Evolutionary conservation across 2,329 filamentous ascomycete genomes (phyloP).

Genomic region (Phialemoniopsis sp.): DNA sequence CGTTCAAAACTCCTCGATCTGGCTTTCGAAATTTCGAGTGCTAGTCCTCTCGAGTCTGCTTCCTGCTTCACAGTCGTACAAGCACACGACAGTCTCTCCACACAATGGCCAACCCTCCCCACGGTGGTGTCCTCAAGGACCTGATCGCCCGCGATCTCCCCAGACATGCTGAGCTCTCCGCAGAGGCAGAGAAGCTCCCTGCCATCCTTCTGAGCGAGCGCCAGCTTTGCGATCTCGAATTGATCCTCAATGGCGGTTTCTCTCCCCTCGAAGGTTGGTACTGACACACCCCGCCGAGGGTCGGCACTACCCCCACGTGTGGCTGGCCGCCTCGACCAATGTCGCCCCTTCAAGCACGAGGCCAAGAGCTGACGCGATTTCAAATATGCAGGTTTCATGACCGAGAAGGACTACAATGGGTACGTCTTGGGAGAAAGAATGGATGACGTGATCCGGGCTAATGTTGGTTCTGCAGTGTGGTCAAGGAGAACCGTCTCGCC

Average conservation of each 20-base stretch:
- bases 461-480: conserved; percentile 58
- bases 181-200: conserved; percentile 82
- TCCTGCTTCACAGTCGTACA: no score
- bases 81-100: conserved; percentile 1
- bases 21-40: no score
- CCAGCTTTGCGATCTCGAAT: conserved; percentile 94
- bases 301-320: neutral
- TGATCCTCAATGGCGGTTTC: conserved; percentile 97
- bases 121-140: conserved; percentile 97
- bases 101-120: conserved; percentile 66
- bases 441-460: conserved; percentile 13
- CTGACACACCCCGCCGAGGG: neutral
- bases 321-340: neutral
- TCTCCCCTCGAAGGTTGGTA: conserved; percentile 88
- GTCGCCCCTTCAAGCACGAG: neutral
- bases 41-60: no score
- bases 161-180: conserved; percentile 71
- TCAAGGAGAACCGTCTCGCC: conserved; percentile 79
- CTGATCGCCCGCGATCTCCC: conserved; percentile 89
- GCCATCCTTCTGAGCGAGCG: conserved; percentile 84
- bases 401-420: conserved; percentile 94
- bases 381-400: conserved; percentile 78
- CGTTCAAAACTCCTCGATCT: no score
- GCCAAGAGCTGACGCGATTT: conserved; percentile 1
- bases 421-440: conserved; percentile 35